Conservation (phyloP, 2,329 filamentous ascomycete genomes). For the Pseudocercospora ulei region DNA sequence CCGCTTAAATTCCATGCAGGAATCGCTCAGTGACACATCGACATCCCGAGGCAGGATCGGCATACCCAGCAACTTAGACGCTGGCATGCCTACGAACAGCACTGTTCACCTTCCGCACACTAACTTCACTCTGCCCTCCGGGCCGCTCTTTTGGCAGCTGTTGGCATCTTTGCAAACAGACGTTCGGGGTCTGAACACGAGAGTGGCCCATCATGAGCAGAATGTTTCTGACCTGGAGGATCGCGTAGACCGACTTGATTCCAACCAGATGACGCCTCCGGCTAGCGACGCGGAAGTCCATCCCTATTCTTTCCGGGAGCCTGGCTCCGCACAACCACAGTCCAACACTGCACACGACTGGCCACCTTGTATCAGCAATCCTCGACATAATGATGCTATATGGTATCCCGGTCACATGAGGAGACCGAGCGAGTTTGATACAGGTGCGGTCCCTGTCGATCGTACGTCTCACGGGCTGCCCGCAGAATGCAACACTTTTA, state of each 20-base stretch:
- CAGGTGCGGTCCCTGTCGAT: neutral
- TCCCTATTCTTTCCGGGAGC: neutral
- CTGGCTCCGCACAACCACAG: neutral
- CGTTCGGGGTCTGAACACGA: constrained; percentile 15
- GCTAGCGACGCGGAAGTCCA: constrained; percentile 11
- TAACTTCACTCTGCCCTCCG: constrained; percentile 16
- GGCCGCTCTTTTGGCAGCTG: constrained; percentile 25
- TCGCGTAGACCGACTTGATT: constrained; percentile 19
- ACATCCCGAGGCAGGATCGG: neutral
- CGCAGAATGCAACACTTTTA: neutral
- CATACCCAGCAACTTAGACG: neutral
- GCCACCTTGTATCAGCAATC: neutral
- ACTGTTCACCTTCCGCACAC: constrained; percentile 6
- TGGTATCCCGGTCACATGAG: neutral
- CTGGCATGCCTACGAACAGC: constrained; percentile 4
- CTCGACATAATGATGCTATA: neutral
- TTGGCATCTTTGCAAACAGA: constrained; percentile 22
- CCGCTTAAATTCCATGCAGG: constrained; percentile 15
- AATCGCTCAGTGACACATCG: constrained; percentile 9
- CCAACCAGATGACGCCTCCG: constrained; percentile 19
- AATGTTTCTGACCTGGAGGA: constrained; percentile 24
- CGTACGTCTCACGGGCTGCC: neutral
- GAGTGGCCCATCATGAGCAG: constrained; percentile 21
- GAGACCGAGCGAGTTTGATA: constrained; percentile 2
- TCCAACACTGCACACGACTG: neutral